Evolutionary conservation across 495 filamentous ascomycete species (phyloP), one percentile per base, ranked within the genome.

Genomic region (Astrocystis sublimbata): DNA sequence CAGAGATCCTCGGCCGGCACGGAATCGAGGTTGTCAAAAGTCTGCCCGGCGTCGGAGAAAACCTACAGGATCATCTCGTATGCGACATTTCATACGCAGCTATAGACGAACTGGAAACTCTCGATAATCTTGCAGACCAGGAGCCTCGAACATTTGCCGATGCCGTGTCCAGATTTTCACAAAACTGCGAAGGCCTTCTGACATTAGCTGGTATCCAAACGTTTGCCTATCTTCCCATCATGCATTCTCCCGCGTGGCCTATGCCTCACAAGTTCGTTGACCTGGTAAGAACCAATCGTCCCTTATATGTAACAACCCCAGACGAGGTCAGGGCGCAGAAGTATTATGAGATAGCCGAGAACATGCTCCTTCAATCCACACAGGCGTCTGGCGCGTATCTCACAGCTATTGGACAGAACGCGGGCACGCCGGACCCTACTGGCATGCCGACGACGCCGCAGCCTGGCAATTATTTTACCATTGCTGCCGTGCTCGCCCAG

Each of bases 61-160:
- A 85, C 62, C 77, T 85, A 50, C 83, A 86, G 54, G 83, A 86
- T 50, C 83, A 86, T 50, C 67, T 70, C 24, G 66, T 74, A 6
- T 70, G 72, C 47, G 65, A 62, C 38, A 66, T 68, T 3, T 50
- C 46, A 8, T 66, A 42, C 12, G 50, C 63, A 12, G 58, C 63
- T 5, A 41, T 51, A 0, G 63, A 68, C 1, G 45, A 43, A 19
- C 17, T 64, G 15, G 66, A 71, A 10, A 68, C 66, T 0, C 43
- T 61, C 4, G 63, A 65, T 15, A 31, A 19, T 15, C 42, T 60
- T 8, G 57, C 13, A 6, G 50, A 45, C 30, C 46, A 61, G 45
- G 58, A 61, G 3, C 47, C 47, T 7, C 10, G 45, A n/a, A 49
- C 49, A 4, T 1, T 64, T 0, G 47, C 41, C 19, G 9, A 59